phyloP scores from a whole-genome alignment of 495 filamentous ascomycete genomes.

The Bacidia gigantensis region DNA sequence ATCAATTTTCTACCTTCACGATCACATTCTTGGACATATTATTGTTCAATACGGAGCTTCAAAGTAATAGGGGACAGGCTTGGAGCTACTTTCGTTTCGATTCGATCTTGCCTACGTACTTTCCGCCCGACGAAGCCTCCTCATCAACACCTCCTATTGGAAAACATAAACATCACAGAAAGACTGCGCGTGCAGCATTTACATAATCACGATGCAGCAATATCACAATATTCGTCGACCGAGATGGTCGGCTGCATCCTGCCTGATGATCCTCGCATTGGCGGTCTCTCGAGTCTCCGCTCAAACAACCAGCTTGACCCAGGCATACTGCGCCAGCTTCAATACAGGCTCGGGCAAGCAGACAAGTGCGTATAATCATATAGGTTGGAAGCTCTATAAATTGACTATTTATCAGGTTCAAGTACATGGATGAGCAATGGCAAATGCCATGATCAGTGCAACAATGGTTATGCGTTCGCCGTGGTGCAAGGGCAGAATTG shows the following conservation, averaged over 20 bases:
- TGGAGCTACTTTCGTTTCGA: not conserved
- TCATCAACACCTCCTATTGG: too few species aligned
- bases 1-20: not conserved
- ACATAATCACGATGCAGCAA: too few species aligned
- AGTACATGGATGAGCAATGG: constrained; percentile 54
- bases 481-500: constrained; percentile 49
- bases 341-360: constrained; percentile 32
- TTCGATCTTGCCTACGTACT: not conserved
- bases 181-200: too few species aligned
- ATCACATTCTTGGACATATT: not conserved
- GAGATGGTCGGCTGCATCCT: not conserved
- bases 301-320: too few species aligned
- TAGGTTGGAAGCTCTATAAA: not conserved
- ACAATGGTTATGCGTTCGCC: constrained; percentile 50
- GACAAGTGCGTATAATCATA: constrained; percentile 19
- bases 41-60: not conserved
- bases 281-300: constrained; percentile 8
- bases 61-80: not conserved
- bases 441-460: constrained; percentile 41
- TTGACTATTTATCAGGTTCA: constrained; percentile 30
- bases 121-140: not conserved
- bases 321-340: constrained; percentile 31
- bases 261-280: constrained; percentile 10
- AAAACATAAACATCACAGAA: too few species aligned
- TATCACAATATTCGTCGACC: not conserved